Evolutionary conservation across 306 rosid genomes (phyloP).

Genomic region (Styphnolobium japonicum): DNA sequence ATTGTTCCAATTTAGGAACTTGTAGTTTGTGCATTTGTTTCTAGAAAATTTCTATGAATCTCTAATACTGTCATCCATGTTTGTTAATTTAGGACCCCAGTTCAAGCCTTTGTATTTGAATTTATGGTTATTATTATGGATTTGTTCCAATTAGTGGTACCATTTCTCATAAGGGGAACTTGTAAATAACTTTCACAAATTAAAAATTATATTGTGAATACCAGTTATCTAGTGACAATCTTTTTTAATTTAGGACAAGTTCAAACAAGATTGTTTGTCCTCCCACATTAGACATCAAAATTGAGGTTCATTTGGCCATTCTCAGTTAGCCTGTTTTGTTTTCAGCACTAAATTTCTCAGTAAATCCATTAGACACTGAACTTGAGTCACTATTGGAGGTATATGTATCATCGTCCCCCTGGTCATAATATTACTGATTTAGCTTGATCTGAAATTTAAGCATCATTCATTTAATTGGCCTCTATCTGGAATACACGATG

Average conservation of each 20-base stretch:
- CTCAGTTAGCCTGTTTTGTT: background rate
- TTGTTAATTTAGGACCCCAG: slow-evolving; percentile 7
- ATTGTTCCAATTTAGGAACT: slow-evolving; percentile 10
- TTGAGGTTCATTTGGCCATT: slow-evolving; percentile 2
- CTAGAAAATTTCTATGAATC: background rate
- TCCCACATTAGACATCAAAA: background rate
- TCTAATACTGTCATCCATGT: background rate
- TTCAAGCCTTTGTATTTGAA: no score
- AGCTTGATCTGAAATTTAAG: slow-evolving; percentile 12
- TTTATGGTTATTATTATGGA: no score
- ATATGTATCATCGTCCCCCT: background rate
- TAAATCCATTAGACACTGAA: background rate
- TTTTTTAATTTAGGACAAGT: no score
- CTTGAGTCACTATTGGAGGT: background rate
- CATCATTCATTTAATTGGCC: background rate
- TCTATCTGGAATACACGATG: background rate
- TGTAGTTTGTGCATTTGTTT: background rate
- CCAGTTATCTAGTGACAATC: no score
- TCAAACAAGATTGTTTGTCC: background rate
- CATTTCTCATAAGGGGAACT: no score
- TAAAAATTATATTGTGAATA: no score
- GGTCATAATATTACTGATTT: background rate
- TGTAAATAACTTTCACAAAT: no score
- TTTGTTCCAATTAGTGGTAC: no score
- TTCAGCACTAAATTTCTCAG: background rate